These are phyloP conservation scores for Mucuna pruriens DNA, from an alignment of 306 rosid genomes.

Conservation along the genomic window DNA sequence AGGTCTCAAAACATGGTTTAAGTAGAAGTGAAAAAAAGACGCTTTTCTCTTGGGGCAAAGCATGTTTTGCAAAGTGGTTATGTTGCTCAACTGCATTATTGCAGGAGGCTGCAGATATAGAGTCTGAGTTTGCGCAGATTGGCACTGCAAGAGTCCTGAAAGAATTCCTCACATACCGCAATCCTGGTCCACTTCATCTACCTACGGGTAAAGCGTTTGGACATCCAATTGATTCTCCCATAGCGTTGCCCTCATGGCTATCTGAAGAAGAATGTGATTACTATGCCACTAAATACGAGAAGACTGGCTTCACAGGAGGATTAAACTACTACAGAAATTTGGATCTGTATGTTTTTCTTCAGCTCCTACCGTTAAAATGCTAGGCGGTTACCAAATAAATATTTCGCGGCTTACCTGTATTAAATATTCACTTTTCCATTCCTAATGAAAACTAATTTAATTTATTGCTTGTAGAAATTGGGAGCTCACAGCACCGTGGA, in stretches of 20 bases:
- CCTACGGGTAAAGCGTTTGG: conserved; percentile 66
- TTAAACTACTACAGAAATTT: conserved; percentile 76
- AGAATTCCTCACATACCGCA: conserved; percentile 62
- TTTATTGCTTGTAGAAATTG: conserved; percentile 62
- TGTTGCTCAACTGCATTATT: not conserved
- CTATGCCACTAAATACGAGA: conserved; percentile 58
- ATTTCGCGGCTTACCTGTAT: not conserved
- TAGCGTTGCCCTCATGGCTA: conserved; percentile 68
- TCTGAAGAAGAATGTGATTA: conserved; percentile 68
- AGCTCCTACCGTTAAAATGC: not conserved
- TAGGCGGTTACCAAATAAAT: not conserved
- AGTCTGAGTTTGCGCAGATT: conserved; percentile 69
- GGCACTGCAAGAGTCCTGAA: conserved; percentile 67
- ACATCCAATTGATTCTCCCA: conserved; percentile 52
- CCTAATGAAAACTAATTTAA: not conserved
- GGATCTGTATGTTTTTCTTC: conserved; percentile 57
- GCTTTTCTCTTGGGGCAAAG: not conserved
- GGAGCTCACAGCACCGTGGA: conserved; percentile 83
- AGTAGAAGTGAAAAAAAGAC: not conserved
- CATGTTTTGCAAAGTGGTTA: conserved; percentile 3
- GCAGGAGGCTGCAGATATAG: conserved; percentile 80
- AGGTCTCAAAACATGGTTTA: conserved; percentile 12
- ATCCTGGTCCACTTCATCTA: conserved; percentile 62
- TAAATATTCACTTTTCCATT: too few species aligned
- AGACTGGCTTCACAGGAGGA: conserved; percentile 73